A percentile compares a stretch with the other conserved stretches of the same genome.
Conservation (phyloP, 306 rosid species). For the Amphicarpaea edgeworthii region DNA sequence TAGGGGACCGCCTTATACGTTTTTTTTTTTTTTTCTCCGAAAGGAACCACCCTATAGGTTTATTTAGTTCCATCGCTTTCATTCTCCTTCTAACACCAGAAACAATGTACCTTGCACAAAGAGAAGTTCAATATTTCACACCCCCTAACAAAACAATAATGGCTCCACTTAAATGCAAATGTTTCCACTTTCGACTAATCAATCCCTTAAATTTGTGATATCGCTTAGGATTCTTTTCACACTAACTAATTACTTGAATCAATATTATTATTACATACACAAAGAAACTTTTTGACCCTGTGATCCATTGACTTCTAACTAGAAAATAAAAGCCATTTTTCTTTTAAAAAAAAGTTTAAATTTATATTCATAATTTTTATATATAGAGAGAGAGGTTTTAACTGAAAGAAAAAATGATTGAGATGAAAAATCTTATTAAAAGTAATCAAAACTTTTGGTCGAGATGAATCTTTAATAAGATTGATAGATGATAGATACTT, state of each 20-base stretch:
- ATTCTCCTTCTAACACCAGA: neutral
- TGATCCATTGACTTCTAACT: neutral
- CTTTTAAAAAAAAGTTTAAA: neutral
- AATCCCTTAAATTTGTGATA: constrained; percentile 8
- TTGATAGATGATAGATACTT: too few species aligned
- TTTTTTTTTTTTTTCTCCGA: too few species aligned
- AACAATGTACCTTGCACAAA: neutral
- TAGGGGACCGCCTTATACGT: constrained; percentile 19
- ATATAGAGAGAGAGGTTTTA: too few species aligned
- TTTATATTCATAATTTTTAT: neutral
- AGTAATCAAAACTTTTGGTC: too few species aligned
- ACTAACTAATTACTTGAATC: neutral
- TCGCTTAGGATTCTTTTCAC: neutral
- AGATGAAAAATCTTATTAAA: too few species aligned
- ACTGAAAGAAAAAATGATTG: too few species aligned
- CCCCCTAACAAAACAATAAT: neutral
- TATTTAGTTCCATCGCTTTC: neutral
- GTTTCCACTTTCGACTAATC: constrained; percentile 21
- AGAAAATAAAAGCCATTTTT: neutral
- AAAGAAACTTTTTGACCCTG: neutral
- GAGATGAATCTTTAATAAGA: too few species aligned
- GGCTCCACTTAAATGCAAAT: constrained; percentile 21
- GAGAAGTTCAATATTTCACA: neutral
- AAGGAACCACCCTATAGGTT: constrained; percentile 8
- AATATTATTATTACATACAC: neutral